Evolutionary conservation across 345 rosid genomes (phyloP).

Genomic region (Brassica incana): DNA sequence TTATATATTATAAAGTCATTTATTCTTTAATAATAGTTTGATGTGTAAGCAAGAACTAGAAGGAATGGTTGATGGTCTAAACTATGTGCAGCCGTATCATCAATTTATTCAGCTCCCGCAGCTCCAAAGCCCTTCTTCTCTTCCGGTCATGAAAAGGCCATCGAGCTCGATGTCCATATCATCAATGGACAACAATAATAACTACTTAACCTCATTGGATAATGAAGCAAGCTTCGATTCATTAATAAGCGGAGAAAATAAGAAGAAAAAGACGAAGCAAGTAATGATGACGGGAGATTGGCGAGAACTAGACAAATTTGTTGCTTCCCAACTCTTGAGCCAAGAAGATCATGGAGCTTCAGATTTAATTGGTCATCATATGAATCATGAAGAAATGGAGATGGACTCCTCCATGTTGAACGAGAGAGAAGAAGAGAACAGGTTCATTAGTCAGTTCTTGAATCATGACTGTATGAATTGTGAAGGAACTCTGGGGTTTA

Average conservation of each 20-base stretch:
- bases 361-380: slow-evolving; percentile 29
- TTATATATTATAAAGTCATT: neutral
- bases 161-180: slow-evolving; percentile 33
- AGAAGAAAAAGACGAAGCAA: slow-evolving; percentile 34
- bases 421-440: slow-evolving; percentile 45
- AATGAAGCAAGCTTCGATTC: slow-evolving; percentile 32
- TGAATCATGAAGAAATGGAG: slow-evolving; percentile 20
- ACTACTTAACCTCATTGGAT: slow-evolving; percentile 19
- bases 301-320: slow-evolving; percentile 85
- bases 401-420: slow-evolving; percentile 40
- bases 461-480: neutral
- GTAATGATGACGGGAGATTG: slow-evolving; percentile 62
- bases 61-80: slow-evolving; percentile 46
- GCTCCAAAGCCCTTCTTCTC: slow-evolving; percentile 71
- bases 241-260: slow-evolving; percentile 14
- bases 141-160: slow-evolving; percentile 65
- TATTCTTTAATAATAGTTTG: slow-evolving; percentile 31
- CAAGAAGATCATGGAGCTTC: slow-evolving; percentile 46
- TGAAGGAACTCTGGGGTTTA: too few relatives aligned
- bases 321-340: slow-evolving; percentile 77
- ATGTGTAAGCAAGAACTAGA: slow-evolving; percentile 77
- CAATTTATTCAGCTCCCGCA: slow-evolving; percentile 75
- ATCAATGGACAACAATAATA: slow-evolving; percentile 26
- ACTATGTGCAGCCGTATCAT: slow-evolving; percentile 49
- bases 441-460: slow-evolving; percentile 48